phyloP scores from a whole-genome alignment of 148 eudicot species.

The Dysphania ambrosioides region DNA sequence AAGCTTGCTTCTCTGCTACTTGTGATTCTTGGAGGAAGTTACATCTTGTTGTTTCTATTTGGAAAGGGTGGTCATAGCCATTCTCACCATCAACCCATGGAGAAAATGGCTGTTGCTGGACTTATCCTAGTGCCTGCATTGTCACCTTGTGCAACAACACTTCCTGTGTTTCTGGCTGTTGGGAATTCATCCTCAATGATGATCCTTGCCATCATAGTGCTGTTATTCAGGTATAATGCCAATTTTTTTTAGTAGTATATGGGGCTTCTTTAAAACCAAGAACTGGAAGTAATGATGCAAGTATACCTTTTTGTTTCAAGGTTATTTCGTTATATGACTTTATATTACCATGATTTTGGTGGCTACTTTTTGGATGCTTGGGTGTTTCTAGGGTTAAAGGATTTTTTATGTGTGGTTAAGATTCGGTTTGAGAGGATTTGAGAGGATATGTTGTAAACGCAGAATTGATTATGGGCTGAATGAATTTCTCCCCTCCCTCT shows the following conservation, averaged over 20 bases:
- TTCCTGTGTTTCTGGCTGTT: constrained; percentile 97
- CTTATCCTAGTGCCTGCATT: constrained; percentile 93
- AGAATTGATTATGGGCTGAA: no score
- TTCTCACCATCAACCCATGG: constrained; percentile 95
- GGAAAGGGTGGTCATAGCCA: constrained; percentile 95
- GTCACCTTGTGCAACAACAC: constrained; percentile 99
- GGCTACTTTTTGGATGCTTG: no score
- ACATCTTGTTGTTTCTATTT: constrained; percentile 57
- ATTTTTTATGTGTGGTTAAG: no score
- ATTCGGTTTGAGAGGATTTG: no score
- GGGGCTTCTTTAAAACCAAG: background rate
- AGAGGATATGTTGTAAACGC: no score
- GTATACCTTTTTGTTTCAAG: no score
- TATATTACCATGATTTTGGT: no score
- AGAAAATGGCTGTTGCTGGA: constrained; percentile 99
- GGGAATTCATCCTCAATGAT: constrained; percentile 94
- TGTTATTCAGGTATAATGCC: constrained; percentile 67
- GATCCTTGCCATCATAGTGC: constrained; percentile 90
- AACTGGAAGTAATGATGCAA: no score
- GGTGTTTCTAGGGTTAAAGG: no score
- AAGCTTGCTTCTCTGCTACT: constrained; percentile 91
- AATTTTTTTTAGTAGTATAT: background rate
- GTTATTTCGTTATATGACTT: no score
- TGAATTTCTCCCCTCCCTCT: no score
- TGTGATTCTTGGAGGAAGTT: constrained; percentile 83